Evolutionary conservation across 495 filamentous ascomycete species (phyloP), one percentile per base, ranked within the genome.

Genomic region (Glonium stellatum): DNA sequence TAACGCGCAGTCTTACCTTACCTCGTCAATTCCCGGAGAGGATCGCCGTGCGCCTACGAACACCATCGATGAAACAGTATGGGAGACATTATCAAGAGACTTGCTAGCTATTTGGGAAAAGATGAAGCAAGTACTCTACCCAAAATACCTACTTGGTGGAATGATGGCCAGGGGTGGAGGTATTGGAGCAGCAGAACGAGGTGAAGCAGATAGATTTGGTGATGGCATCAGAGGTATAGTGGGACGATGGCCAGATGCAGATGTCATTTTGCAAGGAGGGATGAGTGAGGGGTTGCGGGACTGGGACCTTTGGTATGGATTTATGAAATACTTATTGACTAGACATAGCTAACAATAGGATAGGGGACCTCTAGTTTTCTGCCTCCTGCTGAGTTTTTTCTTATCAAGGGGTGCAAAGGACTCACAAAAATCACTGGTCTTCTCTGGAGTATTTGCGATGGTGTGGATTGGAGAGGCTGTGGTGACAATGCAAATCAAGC

Each of bases 391-490:
- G 56, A 89, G 87, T 53, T 81, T 92, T 72, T 82, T 97, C 63
- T 75, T 99, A 62, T 93, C 90, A 58, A 77, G 92, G 67, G 78
- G 82, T 57, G 88, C 88, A 1, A 77, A 84, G 63, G 78, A 80
- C 3, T 80, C 87, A 41, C 92, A 98, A 77, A 87, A 87, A 72
- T 87, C 86, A 23, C 71, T 87, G 57, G 92, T 97, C 48, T 99
- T 98, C 74, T 91, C 88, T 23, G 95, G 93, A 10, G 90, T 97
- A 19, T 99, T 99, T 77, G 87, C 89, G 23, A 86, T 93, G 68
- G 88, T 99, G 39, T 99, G 93, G 93, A 83, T 97, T 55, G 93
- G 92, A 8, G 90, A 97, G 78, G 92, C 92, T 1, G 88, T 97
- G 15, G 92, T 99, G 59, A 99, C 93, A n/a, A 76, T 92, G 70